Percentiles rank a stretch among this genome's conserved stretches.
These are phyloP conservation scores for Dictyostelium intermedium DNA, from an alignment of 78 protist species.

Conservation along the genomic window DNA sequence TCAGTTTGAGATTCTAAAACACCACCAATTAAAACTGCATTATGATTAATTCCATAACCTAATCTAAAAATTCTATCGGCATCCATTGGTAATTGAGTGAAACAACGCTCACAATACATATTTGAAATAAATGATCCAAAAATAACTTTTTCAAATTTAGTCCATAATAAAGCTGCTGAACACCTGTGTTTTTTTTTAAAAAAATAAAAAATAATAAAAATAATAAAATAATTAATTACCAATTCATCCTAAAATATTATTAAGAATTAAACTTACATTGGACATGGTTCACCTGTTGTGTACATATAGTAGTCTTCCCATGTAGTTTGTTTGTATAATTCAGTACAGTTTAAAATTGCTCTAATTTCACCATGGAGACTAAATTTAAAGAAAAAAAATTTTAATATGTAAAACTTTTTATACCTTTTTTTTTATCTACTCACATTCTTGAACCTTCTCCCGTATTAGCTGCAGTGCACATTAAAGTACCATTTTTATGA, in stretches of 20 bases:
- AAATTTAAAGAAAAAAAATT: background rate
- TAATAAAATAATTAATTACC: too few species aligned
- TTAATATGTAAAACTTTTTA: background rate
- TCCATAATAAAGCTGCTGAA: background rate
- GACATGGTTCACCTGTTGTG: conserved; percentile 61
- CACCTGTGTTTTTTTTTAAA: background rate
- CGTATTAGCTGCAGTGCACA: conserved; percentile 2
- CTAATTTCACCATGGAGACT: conserved; percentile 33
- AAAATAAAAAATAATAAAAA: background rate
- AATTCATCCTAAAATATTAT: background rate
- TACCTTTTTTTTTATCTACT: background rate
- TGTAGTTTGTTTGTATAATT: background rate
- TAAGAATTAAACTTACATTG: conserved; percentile 29
- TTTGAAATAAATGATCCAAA: conserved; percentile 29
- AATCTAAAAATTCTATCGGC: background rate
- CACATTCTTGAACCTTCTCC: background rate
- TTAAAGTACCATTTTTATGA: conserved; percentile 18
- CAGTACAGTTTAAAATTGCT: conserved; percentile 45
- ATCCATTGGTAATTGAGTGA: conserved; percentile 37
- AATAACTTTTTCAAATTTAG: conserved; percentile 17
- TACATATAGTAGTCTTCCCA: conserved; percentile 22
- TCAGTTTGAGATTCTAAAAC: conserved; percentile 2
- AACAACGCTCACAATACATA: conserved; percentile 46
- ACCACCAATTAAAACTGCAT: conserved; percentile 30
- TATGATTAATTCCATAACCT: conserved; percentile 23